Percentiles rank a stretch among this genome's conserved stretches.
These are phyloP conservation scores for Ascochyta pisi DNA, from an alignment of 2,329 filamentous ascomycete genomes.

Conservation along the genomic window DNA sequence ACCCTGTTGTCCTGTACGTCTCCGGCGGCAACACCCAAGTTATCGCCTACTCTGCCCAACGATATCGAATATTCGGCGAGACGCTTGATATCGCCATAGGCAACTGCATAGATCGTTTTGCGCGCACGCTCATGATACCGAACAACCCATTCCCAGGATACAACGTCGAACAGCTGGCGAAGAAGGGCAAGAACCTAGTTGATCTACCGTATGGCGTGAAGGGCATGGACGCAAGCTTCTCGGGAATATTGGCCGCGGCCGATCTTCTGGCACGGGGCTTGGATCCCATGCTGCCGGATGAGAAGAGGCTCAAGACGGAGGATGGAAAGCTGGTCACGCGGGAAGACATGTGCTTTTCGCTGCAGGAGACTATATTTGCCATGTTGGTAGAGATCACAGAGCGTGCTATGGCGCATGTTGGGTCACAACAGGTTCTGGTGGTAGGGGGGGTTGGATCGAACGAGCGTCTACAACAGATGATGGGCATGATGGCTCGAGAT, in stretches of 20 bases:
- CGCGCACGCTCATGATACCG: slow-evolving; percentile 85
- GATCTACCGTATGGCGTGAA: slow-evolving; percentile 97
- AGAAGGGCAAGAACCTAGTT: slow-evolving; percentile 72
- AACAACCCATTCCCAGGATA: slow-evolving; percentile 98
- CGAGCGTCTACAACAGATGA: slow-evolving; percentile 94
- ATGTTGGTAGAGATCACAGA: slow-evolving; percentile 99
- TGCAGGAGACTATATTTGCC: slow-evolving; percentile 94
- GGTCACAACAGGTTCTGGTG: slow-evolving; percentile 86
- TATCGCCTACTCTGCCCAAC: slow-evolving; percentile 91
- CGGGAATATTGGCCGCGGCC: slow-evolving; percentile 83
- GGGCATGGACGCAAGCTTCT: slow-evolving; percentile 98
- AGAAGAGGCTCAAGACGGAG: slow-evolving; percentile 51
- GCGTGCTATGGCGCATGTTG: slow-evolving; percentile 97
- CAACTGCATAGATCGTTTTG: slow-evolving; percentile 96
- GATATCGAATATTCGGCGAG: slow-evolving; percentile 98
- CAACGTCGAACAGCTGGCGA: slow-evolving; percentile 95
- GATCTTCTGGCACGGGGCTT: slow-evolving; percentile 80
- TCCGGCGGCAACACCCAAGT: slow-evolving; percentile 97
- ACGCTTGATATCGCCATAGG: slow-evolving; percentile 97
- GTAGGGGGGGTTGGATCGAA: slow-evolving; percentile 97
- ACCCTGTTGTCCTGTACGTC: slow-evolving; percentile 96
- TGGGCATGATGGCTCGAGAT: slow-evolving; percentile 92
- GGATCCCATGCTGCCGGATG: slow-evolving; percentile 45
- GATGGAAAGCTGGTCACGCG: slow-evolving; percentile 70
- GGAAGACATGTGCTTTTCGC: slow-evolving; percentile 87